Evolutionary conservation across 1,284 basidiomycete genomes (phyloP).

Genomic region (Microbotryum intermedium): DNA sequence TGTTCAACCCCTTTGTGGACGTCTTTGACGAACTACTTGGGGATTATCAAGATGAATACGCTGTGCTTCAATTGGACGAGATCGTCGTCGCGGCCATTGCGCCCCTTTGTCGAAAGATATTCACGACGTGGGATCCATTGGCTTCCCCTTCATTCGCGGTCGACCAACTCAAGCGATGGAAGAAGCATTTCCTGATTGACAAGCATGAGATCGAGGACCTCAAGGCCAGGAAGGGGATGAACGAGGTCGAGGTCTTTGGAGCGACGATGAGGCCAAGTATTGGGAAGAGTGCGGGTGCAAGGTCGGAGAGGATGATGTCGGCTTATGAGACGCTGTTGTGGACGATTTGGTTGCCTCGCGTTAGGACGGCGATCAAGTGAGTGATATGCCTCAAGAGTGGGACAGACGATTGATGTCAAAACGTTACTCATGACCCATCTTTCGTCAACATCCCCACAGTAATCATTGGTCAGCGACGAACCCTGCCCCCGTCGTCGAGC

Average conservation of each 20-base stretch:
- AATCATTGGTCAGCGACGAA: constrained; percentile 79
- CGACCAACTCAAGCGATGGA: constrained; percentile 39
- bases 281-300: not conserved
- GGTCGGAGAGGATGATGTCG: constrained; percentile 58
- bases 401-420: no score
- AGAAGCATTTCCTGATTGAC: constrained; percentile 57
- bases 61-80: constrained; percentile 72
- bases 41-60: constrained; percentile 69
- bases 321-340: constrained; percentile 90
- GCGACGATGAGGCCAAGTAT: not conserved
- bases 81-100: constrained; percentile 82
- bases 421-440: no score
- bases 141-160: constrained; percentile 17
- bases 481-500: constrained; percentile 63
- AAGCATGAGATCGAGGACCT: constrained; percentile 46
- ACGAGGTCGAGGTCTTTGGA: constrained; percentile 54
- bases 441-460: constrained; percentile 36
- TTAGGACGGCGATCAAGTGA: constrained; percentile 76
- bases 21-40: constrained; percentile 61
- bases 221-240: constrained; percentile 43
- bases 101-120: constrained; percentile 49
- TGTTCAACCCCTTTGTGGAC: constrained; percentile 60
- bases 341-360: constrained; percentile 87
- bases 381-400: constrained; percentile 32
- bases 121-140: constrained; percentile 31